Percentiles rank a stretch among this genome's conserved stretches.
phyloP scores from a whole-genome alignment of 345 rosid species.

The Passiflora organensis region DNA sequence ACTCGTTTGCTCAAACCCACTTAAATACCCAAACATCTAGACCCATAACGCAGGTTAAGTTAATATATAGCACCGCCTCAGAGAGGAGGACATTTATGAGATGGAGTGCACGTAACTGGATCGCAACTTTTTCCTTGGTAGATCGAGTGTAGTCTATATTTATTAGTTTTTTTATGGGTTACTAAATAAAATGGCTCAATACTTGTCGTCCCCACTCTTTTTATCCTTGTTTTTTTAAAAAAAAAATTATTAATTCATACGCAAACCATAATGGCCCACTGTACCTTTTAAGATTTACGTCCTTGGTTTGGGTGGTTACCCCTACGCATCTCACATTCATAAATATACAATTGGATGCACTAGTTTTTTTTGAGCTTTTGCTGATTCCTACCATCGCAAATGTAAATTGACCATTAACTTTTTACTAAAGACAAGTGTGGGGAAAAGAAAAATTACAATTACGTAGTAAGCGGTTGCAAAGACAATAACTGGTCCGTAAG shows the following conservation, averaged over 20 bases:
- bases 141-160: neutral
- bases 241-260: too few relatives aligned
- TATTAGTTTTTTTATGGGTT: too few relatives aligned
- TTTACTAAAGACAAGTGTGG: too few relatives aligned
- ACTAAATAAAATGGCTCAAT: too few relatives aligned
- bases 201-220: too few relatives aligned
- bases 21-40: neutral
- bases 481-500: too few relatives aligned
- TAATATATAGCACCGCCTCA: neutral
- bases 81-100: neutral
- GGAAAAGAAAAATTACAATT: too few relatives aligned
- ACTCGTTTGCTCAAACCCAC: neutral
- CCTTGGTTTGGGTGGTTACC: neutral
- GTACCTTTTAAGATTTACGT: neutral
- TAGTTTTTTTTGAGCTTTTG: too few relatives aligned
- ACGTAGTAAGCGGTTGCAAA: too few relatives aligned
- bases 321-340: neutral
- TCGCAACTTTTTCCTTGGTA: slow-evolving; percentile 5
- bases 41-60: neutral
- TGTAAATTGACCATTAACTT: too few relatives aligned
- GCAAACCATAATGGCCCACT: neutral
- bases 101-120: slow-evolving; percentile 28
- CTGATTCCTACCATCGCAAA: too few relatives aligned
- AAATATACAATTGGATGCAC: neutral
- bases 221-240: too few relatives aligned